Base-by-base conservation (phyloP, 805 yeast species). In the Candida silvicultrix region DNA sequence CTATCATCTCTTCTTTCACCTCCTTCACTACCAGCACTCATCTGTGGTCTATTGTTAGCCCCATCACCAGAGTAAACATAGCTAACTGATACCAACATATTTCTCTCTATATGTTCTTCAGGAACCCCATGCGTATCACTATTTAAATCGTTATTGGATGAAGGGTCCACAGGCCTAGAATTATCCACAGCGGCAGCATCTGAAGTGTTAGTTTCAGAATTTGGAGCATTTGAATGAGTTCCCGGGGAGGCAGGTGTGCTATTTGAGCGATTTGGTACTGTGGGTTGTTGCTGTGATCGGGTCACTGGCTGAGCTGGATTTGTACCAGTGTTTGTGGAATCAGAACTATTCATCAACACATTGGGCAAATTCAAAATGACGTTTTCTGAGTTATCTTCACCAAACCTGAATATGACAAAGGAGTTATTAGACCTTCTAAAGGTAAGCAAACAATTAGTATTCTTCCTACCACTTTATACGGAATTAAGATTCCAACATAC, bases 41-140 rank as follows among this genome's bases (percentile, higher is more conserved):
- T n/a, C 14, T 19, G 15, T 19, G 39, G 39, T 37, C 25, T 37
- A 10, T 18, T 19, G 10, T 38, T n/a, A 19, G 28, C 20, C 9
- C 50, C 38, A 16, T 46, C 48, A 16, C 50, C 52, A 14, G 58
- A 51, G 45, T 57, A 60, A 7, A 66, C 60, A 51, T 71, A 71
- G 46, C 67, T 69, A 2, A 71, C 73, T 2, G 74, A 68, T 14
- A 70, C 55, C 8, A 66, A 58, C 51, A 69, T 69, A 52, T 68
- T 69, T 47, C 73, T 54, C 20, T 49, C 51, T 4, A 43, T 18
- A 16, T 38, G 29, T 21, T 41, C 38, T 23, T 39, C 32, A 23
- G 19, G 16, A 5, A 32, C 19, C 2, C 9, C 11, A 18, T 34
- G 37, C 5, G 21, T 34, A 16, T 25, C 20, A n/a, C 14, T 18